These are phyloP conservation scores for Pisolithus marmoratus DNA, from an alignment of 768 basidiomycete genomes.

Conservation along the genomic window DNA sequence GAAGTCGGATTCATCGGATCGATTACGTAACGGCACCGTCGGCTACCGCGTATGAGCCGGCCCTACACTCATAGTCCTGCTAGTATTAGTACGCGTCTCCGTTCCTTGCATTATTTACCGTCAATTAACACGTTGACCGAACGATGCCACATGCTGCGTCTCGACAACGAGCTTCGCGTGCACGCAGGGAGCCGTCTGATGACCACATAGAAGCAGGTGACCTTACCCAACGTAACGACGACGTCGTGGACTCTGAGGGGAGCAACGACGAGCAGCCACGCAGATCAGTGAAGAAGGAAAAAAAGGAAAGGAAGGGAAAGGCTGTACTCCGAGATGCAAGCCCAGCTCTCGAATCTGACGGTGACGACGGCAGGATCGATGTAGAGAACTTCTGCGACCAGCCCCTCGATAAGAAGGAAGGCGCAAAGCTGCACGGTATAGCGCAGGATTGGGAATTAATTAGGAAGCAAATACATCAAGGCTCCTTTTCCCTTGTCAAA, in stretches of 20 bases:
- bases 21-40: too few species aligned
- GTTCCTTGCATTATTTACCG: neutral
- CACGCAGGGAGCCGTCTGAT: conserved; percentile 43
- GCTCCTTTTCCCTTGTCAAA: conserved; percentile 39
- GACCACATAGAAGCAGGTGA: conserved; percentile 55
- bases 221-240: conserved; percentile 32
- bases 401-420: conserved; percentile 52
- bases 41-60: conserved; percentile 20
- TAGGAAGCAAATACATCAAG: conserved; percentile 40
- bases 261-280: conserved; percentile 37
- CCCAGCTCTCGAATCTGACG: conserved; percentile 29
- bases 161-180: conserved; percentile 30
- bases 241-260: conserved; percentile 29
- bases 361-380: conserved; percentile 51
- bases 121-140: neutral
- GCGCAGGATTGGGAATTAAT: conserved; percentile 59
- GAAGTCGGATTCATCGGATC: too few species aligned
- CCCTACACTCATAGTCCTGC: conserved; percentile 16
- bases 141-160: conserved; percentile 31
- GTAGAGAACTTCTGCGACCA: conserved; percentile 59
- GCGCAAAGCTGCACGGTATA: conserved; percentile 49
- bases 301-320: conserved; percentile 22
- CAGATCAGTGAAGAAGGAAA: conserved; percentile 28
- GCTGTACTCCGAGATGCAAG: conserved; percentile 17
- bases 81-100: conserved; percentile 1